Conservation (phyloP, 768 basidiomycete genomes). For the Tulasnella sp. region DNA sequence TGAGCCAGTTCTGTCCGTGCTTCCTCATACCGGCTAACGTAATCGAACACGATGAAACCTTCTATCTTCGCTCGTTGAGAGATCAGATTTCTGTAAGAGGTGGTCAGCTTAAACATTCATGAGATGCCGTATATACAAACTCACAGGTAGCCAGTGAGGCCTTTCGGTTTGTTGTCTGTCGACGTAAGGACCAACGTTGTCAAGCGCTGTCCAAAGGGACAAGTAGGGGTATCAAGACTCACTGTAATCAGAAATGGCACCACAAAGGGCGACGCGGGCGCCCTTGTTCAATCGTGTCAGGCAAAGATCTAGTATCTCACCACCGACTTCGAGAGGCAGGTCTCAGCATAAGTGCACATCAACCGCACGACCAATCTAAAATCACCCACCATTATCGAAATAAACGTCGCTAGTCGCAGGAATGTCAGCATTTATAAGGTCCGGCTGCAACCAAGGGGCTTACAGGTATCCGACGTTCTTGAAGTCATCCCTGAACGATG, state of each 20-base stretch:
- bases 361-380: slow-evolving; percentile 34
- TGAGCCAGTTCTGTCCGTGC: slow-evolving; percentile 57
- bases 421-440: not conserved
- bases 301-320: slow-evolving; percentile 76
- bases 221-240: slow-evolving; percentile 34
- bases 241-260: slow-evolving; percentile 86
- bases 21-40: slow-evolving; percentile 53
- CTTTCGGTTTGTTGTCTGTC: slow-evolving; percentile 57
- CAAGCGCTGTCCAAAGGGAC: not conserved
- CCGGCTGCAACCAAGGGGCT: not conserved
- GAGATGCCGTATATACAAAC: not conserved
- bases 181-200: not conserved
- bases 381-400: slow-evolving; percentile 65
- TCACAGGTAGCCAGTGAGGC: slow-evolving; percentile 59
- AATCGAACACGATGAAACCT: slow-evolving; percentile 90
- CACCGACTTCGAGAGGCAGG: slow-evolving; percentile 40
- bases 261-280: slow-evolving; percentile 78
- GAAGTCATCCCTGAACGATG: slow-evolving; percentile 66
- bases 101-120: slow-evolving; percentile 22
- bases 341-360: not conserved
- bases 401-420: slow-evolving; percentile 52
- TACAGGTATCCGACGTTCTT: slow-evolving; percentile 64
- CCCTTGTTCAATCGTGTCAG: slow-evolving; percentile 69
- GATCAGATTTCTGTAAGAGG: slow-evolving; percentile 52
- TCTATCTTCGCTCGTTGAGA: slow-evolving; percentile 71